phyloP scores from a whole-genome alignment of 129 eudicot genomes.

The Dittrichia graveolens region DNA sequence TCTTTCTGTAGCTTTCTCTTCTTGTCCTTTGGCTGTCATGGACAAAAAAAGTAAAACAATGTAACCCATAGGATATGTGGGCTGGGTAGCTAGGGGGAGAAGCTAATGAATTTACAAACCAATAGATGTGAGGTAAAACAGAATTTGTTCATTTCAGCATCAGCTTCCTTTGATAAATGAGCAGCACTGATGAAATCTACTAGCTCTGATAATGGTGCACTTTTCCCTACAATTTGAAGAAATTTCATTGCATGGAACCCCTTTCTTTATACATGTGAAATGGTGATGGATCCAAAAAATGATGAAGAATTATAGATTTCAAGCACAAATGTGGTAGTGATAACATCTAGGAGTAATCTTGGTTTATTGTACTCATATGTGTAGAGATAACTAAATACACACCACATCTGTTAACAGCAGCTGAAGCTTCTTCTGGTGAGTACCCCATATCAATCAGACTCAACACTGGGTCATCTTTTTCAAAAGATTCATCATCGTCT shows the following conservation, averaged over 20 bases:
- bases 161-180: conserved; percentile 32
- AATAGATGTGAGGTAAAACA: conserved; percentile 16
- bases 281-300: neutral
- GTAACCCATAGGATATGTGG: neutral
- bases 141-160: conserved; percentile 13
- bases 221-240: conserved; percentile 33
- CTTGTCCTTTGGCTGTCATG: conserved; percentile 26
- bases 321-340: no score
- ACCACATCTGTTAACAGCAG: conserved; percentile 50
- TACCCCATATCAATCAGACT: conserved; percentile 47
- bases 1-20: conserved; percentile 24
- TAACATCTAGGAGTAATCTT: no score
- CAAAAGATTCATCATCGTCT: conserved; percentile 7
- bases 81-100: neutral
- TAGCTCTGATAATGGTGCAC: conserved; percentile 35
- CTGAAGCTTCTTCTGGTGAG: conserved; percentile 32
- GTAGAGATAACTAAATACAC: neutral
- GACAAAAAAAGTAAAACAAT: neutral
- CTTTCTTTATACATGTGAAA: neutral
- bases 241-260: neutral
- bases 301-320: neutral
- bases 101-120: conserved; percentile 18
- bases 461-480: conserved; percentile 28
- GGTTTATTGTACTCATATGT: neutral
- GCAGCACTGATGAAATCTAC: conserved; percentile 47